A percentile compares a stretch with the other conserved stretches of the same genome.
These are phyloP conservation scores for Clohesyomyces aquaticus DNA, from an alignment of 495 filamentous ascomycete species.

Conservation along the genomic window DNA sequence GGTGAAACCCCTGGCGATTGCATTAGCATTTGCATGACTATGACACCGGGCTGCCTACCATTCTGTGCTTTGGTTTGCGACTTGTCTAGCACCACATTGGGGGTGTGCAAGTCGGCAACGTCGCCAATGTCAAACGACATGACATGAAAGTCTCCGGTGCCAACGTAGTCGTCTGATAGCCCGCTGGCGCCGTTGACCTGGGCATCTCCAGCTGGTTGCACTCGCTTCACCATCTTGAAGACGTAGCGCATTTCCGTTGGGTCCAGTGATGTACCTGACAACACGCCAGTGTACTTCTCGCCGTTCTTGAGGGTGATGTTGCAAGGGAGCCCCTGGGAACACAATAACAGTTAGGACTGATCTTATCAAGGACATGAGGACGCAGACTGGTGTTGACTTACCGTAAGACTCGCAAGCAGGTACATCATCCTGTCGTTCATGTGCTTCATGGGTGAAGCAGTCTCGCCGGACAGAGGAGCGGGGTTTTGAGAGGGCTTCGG, in stretches of 20 bases:
- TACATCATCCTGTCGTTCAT: slow-evolving; percentile 68
- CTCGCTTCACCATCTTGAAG: slow-evolving; percentile 82
- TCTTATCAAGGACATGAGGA: background rate
- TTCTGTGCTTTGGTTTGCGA: slow-evolving; percentile 64
- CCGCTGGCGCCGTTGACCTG: slow-evolving; percentile 62
- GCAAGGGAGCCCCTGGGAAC: slow-evolving; percentile 65
- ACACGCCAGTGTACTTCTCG: slow-evolving; percentile 74
- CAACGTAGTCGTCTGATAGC: slow-evolving; percentile 58
- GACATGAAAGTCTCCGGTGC: slow-evolving; percentile 63
- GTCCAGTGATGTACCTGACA: slow-evolving; percentile 63
- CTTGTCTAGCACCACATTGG: slow-evolving; percentile 58
- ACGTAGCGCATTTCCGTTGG: slow-evolving; percentile 63
- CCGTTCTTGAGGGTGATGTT: slow-evolving; percentile 70
- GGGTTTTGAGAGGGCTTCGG: slow-evolving; percentile 40
- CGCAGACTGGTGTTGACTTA: slow-evolving; percentile 51
- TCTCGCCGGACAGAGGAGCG: slow-evolving; percentile 50
- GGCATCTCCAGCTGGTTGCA: slow-evolving; percentile 55
- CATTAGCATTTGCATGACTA: slow-evolving; percentile 10
- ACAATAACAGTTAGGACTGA: background rate
- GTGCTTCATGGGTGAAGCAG: slow-evolving; percentile 63
- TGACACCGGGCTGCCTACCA: slow-evolving; percentile 57
- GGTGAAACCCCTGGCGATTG: slow-evolving; percentile 51
- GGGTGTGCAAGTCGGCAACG: slow-evolving; percentile 65
- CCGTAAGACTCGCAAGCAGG: slow-evolving; percentile 64
- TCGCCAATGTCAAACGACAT: slow-evolving; percentile 85